Evolutionary conservation across 345 rosid species (phyloP), one percentile per base, ranked within the genome.

Genomic region (Arabis hirsuta): DNA sequence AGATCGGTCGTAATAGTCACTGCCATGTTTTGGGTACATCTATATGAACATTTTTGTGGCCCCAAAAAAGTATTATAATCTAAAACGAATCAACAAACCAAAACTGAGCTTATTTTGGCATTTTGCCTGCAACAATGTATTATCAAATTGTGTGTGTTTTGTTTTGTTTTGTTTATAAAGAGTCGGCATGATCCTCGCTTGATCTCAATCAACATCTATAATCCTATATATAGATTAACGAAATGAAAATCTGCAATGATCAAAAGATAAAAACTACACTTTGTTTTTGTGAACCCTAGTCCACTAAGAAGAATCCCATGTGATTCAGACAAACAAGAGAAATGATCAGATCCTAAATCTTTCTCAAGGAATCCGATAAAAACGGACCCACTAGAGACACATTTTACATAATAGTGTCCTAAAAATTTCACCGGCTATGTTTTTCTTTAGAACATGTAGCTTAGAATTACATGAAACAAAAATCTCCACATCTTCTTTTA

Each of bases 301-400:
- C 61, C 8, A 53, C 41, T 7, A 62, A 62, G 76, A 43, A 62
- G 29, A 65, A 20, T 26, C 60, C 27, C 45, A 62, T 32, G 48
- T 62, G 62, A 19, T 43, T 62, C 47, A 54, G 69, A 62, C 76
- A 50, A 39, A 57, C n/a, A 45, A 63, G 56, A 45, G 55, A 45
- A 22, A 54, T 6, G 19, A 45, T 45, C 69, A 62, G 76, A 54
- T 31, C 27, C 27, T 13, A 68, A 45, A 22, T 67, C 53, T 67
- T 42, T 67, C 43, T 67, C 20, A 55, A 45, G 41, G 73, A 56
- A 56, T 46, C 73, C 65, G 47, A 55, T 67, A 62, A 67, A 55
- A 67, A 16, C 20, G 19, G 71, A 67, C 71, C 71, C 51, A 53
- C 60, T 14, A 53, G 14, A 53, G 26, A 67, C 6, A 67, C 52